phyloP scores from a whole-genome alignment of 1,139 yeast species.

The Wickerhamomyces sp. region DNA sequence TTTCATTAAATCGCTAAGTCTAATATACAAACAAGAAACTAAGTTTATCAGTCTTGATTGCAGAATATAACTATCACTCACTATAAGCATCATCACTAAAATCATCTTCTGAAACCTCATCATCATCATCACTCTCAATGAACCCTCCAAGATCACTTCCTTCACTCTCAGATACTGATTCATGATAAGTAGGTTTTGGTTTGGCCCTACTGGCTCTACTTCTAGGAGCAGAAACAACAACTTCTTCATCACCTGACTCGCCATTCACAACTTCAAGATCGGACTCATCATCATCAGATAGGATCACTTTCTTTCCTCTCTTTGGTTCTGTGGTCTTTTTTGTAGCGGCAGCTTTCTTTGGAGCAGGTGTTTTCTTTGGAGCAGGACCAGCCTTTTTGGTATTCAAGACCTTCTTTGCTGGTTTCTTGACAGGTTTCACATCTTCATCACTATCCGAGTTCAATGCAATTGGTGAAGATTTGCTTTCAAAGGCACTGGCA shows the following conservation, averaged over 20 bases:
- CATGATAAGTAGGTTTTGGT: slow-evolving; percentile 20
- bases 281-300: slow-evolving; percentile 24
- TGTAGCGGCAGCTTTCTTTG: slow-evolving; percentile 13
- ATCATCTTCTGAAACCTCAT: slow-evolving; percentile 1
- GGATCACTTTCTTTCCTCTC: slow-evolving; percentile 12
- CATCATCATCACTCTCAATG: slow-evolving; percentile 21
- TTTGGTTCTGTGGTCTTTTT: slow-evolving; percentile 16
- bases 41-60: too few relatives aligned
- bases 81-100: slow-evolving; percentile 5
- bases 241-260: slow-evolving; percentile 3
- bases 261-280: slow-evolving; percentile 23
- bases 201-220: slow-evolving; percentile 24
- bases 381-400: slow-evolving; percentile 9
- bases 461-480: slow-evolving; percentile 4
- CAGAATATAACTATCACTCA: background rate
- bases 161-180: slow-evolving; percentile 17
- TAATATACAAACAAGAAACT: too few relatives aligned
- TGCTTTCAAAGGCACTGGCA: slow-evolving; percentile 6
- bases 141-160: slow-evolving; percentile 13
- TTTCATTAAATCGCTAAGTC: too few relatives aligned
- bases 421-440: slow-evolving; percentile 4
- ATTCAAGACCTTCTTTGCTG: slow-evolving; percentile 4
- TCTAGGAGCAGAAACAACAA: slow-evolving; percentile 8
- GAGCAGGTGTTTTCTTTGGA: slow-evolving; percentile 12
- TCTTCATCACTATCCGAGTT: slow-evolving; percentile 8